phyloP scores from a whole-genome alignment of 192 early-diverging fungal genomes.

The Coemansia sp. region DNA sequence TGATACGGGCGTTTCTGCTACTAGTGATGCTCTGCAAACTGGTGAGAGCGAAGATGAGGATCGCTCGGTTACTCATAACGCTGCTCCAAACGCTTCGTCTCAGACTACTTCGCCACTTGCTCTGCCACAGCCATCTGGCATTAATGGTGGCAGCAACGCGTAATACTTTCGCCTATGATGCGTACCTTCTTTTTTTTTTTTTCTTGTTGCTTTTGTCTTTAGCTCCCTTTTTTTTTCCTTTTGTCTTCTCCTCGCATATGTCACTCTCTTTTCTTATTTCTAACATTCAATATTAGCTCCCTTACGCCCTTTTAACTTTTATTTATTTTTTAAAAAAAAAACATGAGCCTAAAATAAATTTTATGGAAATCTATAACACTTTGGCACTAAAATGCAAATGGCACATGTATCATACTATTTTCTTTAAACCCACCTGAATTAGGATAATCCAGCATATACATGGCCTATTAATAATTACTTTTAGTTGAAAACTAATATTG shows the following conservation, averaged over 20 bases:
- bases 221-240: not conserved
- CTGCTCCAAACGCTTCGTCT: not conserved
- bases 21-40: not conserved
- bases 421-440: too few species aligned
- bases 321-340: conserved; percentile 1
- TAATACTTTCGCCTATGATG: not conserved
- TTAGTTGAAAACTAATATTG: too few species aligned
- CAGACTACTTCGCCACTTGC: conserved; percentile 15
- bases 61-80: conserved; percentile 9
- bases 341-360: not conserved
- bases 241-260: not conserved
- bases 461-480: too few species aligned
- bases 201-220: conserved; percentile 6
- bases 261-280: conserved; percentile 1
- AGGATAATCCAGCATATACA: too few species aligned
- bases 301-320: not conserved
- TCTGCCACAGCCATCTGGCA: conserved; percentile 26
- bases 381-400: too few species aligned
- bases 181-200: not conserved
- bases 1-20: not conserved
- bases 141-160: conserved; percentile 10
- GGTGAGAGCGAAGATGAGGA: conserved; percentile 15
- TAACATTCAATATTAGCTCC: conserved; percentile 5
- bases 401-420: too few species aligned
- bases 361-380: too few species aligned